These are phyloP conservation scores for Fusarium sp. DNA, from an alignment of 2,329 filamentous ascomycete species.

Conservation along the genomic window DNA sequence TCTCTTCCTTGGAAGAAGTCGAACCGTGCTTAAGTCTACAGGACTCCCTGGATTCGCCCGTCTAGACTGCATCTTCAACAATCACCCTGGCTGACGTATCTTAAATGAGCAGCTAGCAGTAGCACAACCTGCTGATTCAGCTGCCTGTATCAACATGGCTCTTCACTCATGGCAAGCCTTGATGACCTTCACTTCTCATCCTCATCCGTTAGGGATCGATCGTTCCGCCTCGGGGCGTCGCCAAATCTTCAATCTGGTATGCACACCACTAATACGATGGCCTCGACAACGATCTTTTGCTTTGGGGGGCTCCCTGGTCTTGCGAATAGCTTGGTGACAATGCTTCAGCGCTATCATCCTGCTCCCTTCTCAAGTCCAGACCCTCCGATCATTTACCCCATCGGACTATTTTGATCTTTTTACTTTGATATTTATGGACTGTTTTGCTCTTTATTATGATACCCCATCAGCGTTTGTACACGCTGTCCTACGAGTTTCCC, in stretches of 20 bases:
- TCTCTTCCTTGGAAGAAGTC: conserved; percentile 50
- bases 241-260: not conserved
- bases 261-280: not conserved
- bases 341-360: conserved; percentile 62
- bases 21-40: conserved; percentile 37
- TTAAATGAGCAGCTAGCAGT: conserved; percentile 29
- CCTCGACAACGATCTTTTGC: conserved; percentile 57
- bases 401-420: conserved; percentile 18
- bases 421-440: conserved; percentile 30
- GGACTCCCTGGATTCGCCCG: not conserved
- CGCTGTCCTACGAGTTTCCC: conserved; percentile 54
- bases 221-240: not conserved
- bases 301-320: conserved; percentile 31
- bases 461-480: conserved; percentile 58
- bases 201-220: not conserved
- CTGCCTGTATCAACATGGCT: conserved; percentile 26
- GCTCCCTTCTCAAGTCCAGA: conserved; percentile 1
- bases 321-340: conserved; percentile 53
- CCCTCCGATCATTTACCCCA: not conserved
- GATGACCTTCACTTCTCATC: conserved; percentile 28
- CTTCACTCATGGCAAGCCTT: conserved; percentile 1
- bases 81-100: conserved; percentile 15
- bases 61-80: conserved; percentile 45
- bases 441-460: conserved; percentile 49
- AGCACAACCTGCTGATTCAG: conserved; percentile 51